A percentile compares a stretch with the other conserved stretches of the same genome.
Conservation (phyloP, 2,329 filamentous ascomycete genomes). For the Aspergillus sp. region DNA sequence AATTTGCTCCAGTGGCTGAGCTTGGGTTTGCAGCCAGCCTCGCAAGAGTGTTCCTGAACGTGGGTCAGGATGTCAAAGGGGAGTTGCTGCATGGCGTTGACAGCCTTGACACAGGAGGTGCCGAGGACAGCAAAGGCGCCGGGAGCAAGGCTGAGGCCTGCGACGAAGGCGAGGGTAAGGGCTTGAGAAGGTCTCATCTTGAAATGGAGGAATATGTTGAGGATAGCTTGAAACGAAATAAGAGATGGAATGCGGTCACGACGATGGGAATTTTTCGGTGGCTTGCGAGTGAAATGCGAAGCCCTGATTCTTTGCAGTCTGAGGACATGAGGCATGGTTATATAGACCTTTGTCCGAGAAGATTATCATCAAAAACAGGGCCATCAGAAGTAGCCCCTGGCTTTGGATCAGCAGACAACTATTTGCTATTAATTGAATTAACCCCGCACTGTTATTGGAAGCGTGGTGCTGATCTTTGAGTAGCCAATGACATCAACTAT, state of each 20-base stretch:
- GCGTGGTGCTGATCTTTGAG: background rate
- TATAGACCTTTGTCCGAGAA: background rate
- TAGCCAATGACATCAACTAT: background rate
- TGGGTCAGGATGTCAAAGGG: background rate
- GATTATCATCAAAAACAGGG: background rate
- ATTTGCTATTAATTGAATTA: background rate
- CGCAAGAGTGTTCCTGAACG: background rate
- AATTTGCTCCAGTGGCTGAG: background rate
- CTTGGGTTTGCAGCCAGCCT: background rate
- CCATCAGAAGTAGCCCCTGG: background rate
- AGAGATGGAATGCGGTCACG: too few relatives aligned
- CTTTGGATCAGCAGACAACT: background rate
- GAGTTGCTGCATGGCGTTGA: background rate
- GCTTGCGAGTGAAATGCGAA: background rate
- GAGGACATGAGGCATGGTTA: background rate
- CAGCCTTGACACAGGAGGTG: background rate
- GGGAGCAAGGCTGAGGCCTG: background rate
- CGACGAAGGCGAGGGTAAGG: background rate
- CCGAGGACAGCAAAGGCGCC: background rate
- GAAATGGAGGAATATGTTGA: background rate
- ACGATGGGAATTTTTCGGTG: too few relatives aligned
- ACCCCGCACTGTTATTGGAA: background rate
- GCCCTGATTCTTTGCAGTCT: background rate
- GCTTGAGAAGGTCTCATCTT: background rate
- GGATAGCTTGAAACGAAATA: too few relatives aligned